Evolutionary conservation across 202 grass and related monocot species (phyloP).

Genomic region (Zizania palustris): DNA sequence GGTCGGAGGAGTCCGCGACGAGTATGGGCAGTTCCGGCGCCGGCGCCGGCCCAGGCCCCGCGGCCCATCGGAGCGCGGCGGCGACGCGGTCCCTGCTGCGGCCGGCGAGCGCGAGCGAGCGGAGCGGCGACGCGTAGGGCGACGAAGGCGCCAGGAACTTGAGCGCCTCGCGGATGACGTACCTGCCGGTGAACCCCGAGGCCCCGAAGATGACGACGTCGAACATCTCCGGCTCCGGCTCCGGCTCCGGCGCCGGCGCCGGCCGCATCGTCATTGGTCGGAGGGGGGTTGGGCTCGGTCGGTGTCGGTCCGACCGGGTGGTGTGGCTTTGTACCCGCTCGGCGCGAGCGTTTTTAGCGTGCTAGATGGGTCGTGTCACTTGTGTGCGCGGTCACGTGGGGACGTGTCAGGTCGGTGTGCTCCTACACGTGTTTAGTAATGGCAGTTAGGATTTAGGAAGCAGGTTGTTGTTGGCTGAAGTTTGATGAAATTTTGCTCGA

Average conservation of each 20-base stretch:
- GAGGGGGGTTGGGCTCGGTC: not conserved
- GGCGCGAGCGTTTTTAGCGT: too few relatives aligned
- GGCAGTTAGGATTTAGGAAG: too few relatives aligned
- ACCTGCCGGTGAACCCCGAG: slow-evolving; percentile 90
- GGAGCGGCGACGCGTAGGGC: slow-evolving; percentile 42
- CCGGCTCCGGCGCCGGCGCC: slow-evolving; percentile 63
- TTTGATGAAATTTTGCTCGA: too few relatives aligned
- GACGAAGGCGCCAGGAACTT: slow-evolving; percentile 53
- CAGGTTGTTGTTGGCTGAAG: too few relatives aligned
- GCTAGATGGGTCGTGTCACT: too few relatives aligned
- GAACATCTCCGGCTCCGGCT: slow-evolving; percentile 67
- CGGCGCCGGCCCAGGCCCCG: slow-evolving; percentile 34
- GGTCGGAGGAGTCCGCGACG: slow-evolving; percentile 67
- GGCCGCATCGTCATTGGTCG: not conserved
- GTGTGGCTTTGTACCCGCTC: too few relatives aligned
- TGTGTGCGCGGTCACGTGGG: too few relatives aligned
- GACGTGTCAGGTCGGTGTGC: too few relatives aligned
- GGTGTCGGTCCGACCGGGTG: too few relatives aligned
- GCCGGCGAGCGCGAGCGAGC: slow-evolving; percentile 73
- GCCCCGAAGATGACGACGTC: slow-evolving; percentile 89
- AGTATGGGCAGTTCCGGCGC: slow-evolving; percentile 57
- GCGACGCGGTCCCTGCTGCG: slow-evolving; percentile 68
- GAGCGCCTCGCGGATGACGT: slow-evolving; percentile 80
- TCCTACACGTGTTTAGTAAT: too few relatives aligned
- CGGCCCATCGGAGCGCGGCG: slow-evolving; percentile 72